These are phyloP conservation scores for Brettanomyces anomalus DNA, from an alignment of 805 yeast species.

Conservation along the genomic window DNA sequence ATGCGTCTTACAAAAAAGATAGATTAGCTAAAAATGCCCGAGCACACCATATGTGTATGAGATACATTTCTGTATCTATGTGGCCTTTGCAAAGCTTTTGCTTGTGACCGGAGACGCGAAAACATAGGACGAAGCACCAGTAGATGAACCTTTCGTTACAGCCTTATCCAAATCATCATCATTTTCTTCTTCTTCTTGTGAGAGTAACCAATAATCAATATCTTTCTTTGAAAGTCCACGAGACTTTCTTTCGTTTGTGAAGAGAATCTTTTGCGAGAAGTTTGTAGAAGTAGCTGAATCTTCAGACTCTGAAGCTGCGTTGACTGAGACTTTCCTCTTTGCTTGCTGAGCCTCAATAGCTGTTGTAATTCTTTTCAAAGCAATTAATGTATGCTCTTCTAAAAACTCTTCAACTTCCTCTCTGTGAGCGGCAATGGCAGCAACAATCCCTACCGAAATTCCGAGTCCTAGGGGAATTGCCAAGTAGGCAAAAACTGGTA, in stretches of 20 bases:
- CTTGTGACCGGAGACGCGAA: neutral
- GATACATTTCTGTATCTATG: no score
- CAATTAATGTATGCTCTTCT: constrained; percentile 10
- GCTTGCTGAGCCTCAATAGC: constrained; percentile 9
- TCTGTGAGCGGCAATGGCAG: constrained; percentile 17
- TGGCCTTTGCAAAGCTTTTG: neutral
- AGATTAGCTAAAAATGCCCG: no score
- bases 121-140: neutral
- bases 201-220: constrained; percentile 1
- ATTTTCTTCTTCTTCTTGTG: neutral
- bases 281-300: no score
- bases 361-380: constrained; percentile 6
- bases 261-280: no score
- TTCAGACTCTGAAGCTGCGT: no score
- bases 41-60: no score
- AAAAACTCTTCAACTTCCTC: constrained; percentile 20
- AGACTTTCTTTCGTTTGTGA: neutral
- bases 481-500: constrained; percentile 1
- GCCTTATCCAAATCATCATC: neutral
- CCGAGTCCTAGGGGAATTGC: constrained; percentile 18
- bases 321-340: constrained; percentile 1
- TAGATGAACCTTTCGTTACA: neutral
- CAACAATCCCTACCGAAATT: constrained; percentile 17
- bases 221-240: constrained; percentile 2
- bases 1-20: no score